Percentiles rank a stretch among this genome's conserved stretches.
Conservation (phyloP, 805 yeast species). For the Sungouiella blattae region DNA sequence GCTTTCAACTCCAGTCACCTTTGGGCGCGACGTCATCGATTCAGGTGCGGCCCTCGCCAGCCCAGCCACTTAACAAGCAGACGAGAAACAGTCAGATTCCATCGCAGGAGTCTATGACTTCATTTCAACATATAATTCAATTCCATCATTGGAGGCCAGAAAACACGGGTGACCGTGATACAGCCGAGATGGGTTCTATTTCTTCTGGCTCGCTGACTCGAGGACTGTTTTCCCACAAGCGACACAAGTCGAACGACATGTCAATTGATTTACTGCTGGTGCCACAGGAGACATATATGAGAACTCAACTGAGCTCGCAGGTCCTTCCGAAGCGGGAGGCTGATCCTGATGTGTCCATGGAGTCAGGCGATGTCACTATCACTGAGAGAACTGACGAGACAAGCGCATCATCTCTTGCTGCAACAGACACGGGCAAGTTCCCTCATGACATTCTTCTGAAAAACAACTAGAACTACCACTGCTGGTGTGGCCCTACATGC, state of each 20-base stretch:
- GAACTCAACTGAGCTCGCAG: not conserved
- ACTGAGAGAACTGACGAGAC: conserved; percentile 6
- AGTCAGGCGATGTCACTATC: conserved; percentile 10
- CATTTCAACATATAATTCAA: conserved; percentile 50
- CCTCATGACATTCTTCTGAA: conserved; percentile 22
- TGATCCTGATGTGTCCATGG: conserved; percentile 13
- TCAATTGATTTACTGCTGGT: conserved; percentile 22
- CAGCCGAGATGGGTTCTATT: conserved; percentile 1
- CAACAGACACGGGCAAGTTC: too few relatives aligned
- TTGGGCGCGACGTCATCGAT: conserved; percentile 31
- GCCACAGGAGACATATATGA: not conserved
- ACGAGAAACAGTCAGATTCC: conserved; percentile 29
- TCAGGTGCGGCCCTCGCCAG: conserved; percentile 41
- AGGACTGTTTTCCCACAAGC: conserved; percentile 24
- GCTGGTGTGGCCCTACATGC: too few relatives aligned
- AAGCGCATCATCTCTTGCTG: too few relatives aligned
- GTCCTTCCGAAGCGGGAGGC: not conserved
- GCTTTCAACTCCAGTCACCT: conserved; percentile 16
- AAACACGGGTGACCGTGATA: conserved; percentile 7
- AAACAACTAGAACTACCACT: too few relatives aligned
- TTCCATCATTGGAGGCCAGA: conserved; percentile 59
- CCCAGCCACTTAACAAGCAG: conserved; percentile 37
- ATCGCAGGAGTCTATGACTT: conserved; percentile 42
- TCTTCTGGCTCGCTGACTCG: conserved; percentile 7
- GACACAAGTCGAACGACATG: conserved; percentile 33